These are phyloP conservation scores for Paxillus involutus DNA, from an alignment of 768 basidiomycete genomes.

Conservation along the genomic window DNA sequence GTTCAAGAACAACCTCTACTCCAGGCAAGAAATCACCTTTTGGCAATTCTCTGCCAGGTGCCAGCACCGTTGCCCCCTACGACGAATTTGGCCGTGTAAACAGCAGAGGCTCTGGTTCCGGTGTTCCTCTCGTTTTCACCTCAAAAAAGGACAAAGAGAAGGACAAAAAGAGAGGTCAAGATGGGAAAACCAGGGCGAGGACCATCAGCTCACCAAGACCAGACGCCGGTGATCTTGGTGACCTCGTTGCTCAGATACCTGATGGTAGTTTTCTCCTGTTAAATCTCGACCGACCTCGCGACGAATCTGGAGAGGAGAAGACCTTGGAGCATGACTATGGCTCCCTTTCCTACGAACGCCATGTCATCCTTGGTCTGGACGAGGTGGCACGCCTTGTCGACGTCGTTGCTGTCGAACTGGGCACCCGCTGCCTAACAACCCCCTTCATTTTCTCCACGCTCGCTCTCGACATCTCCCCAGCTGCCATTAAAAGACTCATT, in stretches of 20 bases:
- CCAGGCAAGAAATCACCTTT: slow-evolving; percentile 41
- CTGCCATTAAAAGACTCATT: slow-evolving; percentile 76
- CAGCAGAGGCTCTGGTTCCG: slow-evolving; percentile 42
- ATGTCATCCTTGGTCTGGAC: slow-evolving; percentile 75
- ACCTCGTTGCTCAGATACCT: slow-evolving; percentile 39
- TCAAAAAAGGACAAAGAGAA: slow-evolving; percentile 51
- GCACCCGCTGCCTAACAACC: slow-evolving; percentile 74
- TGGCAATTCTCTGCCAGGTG: slow-evolving; percentile 4
- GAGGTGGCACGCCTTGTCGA: slow-evolving; percentile 72
- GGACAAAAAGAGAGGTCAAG: slow-evolving; percentile 43
- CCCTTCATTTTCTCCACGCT: slow-evolving; percentile 90
- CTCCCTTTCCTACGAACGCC: slow-evolving; percentile 69
- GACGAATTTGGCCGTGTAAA: slow-evolving; percentile 70
- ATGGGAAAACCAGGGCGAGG: slow-evolving; percentile 37
- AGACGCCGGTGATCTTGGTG: slow-evolving; percentile 28
- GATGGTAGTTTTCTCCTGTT: slow-evolving; percentile 57
- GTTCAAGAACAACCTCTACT: slow-evolving; percentile 62
- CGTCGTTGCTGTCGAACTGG: slow-evolving; percentile 68
- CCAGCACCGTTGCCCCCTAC: slow-evolving; percentile 21
- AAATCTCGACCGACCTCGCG: slow-evolving; percentile 47
- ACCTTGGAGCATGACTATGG: slow-evolving; percentile 58
- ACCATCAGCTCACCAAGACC: slow-evolving; percentile 40
- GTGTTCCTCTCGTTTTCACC: slow-evolving; percentile 11
- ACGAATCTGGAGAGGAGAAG: slow-evolving; percentile 38
- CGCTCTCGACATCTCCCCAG: slow-evolving; percentile 79